These are phyloP conservation scores for Daldinia eschscholtzii DNA, from an alignment of 2,329 filamentous ascomycete species.

Conservation along the genomic window DNA sequence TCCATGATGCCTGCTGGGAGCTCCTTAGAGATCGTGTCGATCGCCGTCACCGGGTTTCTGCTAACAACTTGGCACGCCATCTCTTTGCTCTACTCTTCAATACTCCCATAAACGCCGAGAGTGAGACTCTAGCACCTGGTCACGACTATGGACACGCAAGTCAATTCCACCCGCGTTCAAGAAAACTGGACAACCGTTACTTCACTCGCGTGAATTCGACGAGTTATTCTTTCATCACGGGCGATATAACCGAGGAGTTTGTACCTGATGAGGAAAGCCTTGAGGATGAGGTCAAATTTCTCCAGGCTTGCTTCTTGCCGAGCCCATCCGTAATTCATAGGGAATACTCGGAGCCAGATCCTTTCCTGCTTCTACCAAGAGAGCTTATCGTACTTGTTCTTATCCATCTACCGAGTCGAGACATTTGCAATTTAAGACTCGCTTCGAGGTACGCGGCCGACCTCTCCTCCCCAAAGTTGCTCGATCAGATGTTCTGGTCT, in stretches of 20 bases:
- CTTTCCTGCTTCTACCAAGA: conserved; percentile 39
- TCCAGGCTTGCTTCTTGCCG: background rate
- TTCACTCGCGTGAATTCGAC: conserved; percentile 28
- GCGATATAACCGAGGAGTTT: conserved; percentile 38
- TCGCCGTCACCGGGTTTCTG: conserved; percentile 6
- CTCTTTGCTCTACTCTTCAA: conserved; percentile 1
- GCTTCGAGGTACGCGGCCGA: conserved; percentile 40
- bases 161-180: background rate
- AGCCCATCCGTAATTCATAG: background rate
- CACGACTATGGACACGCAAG: background rate
- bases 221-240: conserved; percentile 33
- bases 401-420: conserved; percentile 29
- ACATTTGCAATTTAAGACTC: conserved; percentile 38
- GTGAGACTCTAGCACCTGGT: background rate
- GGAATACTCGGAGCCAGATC: conserved; percentile 25
- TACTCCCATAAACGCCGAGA: background rate
- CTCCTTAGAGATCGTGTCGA: conserved; percentile 39
- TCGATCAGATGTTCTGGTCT: conserved; percentile 43
- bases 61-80: background rate
- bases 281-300: background rate
- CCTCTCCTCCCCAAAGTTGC: conserved; percentile 26
- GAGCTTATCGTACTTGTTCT: conserved; percentile 44
- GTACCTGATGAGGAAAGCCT: conserved; percentile 28
- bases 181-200: conserved; percentile 12
- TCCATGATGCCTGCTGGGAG: conserved; percentile 46